Base-by-base conservation (phyloP, 2,329 filamentous ascomycete genomes). In the Colletotrichum costaricense region DNA sequence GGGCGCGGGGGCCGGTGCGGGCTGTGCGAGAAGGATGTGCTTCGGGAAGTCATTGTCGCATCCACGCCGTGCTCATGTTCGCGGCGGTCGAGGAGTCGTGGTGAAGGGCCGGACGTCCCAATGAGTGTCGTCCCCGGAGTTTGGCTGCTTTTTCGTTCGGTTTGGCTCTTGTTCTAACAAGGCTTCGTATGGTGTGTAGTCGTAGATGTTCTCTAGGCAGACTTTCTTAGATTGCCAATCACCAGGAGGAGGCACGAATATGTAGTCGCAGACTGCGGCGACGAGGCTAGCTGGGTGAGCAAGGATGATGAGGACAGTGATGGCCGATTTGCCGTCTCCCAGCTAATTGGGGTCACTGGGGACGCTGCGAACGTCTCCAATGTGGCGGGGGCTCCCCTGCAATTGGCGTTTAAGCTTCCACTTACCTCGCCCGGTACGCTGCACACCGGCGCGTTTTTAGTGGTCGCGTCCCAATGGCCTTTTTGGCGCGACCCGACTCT, bases 1-100 rank as follows among this genome's bases (percentile, higher is more conserved):
- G 88, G 83, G 79, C 89, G 87, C 73, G 85, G 85, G 79, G 76
- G 74, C 42, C 68, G 72, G 52, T 73, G 60, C 28, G 73, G 72
- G 63, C 71, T 73, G 70, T 86, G 82, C 69, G 87, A 86, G 81
- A 88, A 88, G 73, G 90, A 90, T 74, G 88, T 83, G 80, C 90
- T 84, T 85, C 83, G 83, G 75, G 85, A 82, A 81, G 82, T 88
- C 87, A 89, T 89, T 62, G 33, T 73, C 78, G 80, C 82, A 78
- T 75, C 65, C 78, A 76, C 76, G 75, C 78, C 75, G 78, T 78
- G 76, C 81, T 76, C 86, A 87, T 87, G 78, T 79, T 83, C 77
- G 78, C 79, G 74, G 68, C 72, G 70, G 63, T 30, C 63, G 52
- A 65, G 35, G n/a, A 26, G 28, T n/a, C 26, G n/a, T 5, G 19